Evolutionary conservation across 352 stramenopile genomes (phyloP).

Genomic region (Saprolegnia parasitica): DNA sequence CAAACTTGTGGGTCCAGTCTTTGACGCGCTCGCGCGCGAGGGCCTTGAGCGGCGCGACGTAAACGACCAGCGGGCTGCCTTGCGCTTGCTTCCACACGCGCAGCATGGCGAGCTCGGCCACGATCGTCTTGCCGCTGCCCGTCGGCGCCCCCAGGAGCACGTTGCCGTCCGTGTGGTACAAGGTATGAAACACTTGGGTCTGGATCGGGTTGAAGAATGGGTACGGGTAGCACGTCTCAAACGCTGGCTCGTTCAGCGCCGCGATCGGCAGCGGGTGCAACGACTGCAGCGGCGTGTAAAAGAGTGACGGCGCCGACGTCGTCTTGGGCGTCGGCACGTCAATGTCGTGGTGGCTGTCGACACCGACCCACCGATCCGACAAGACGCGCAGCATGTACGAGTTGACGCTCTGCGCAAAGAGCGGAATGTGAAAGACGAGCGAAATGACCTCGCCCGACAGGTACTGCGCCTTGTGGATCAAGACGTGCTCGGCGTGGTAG

Average conservation of each 20-base stretch:
- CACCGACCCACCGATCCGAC: conserved; percentile 96
- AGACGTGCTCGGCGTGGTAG: conserved; percentile 91
- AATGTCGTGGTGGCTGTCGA: conserved; percentile 80
- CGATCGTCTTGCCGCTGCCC: conserved; percentile 95
- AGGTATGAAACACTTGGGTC: conserved; percentile 96
- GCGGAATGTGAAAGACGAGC: conserved; percentile 94
- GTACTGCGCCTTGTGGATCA: conserved; percentile 66
- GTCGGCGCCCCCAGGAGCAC: conserved; percentile 96
- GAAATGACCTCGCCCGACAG: conserved; percentile 45
- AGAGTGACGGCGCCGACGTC: conserved; percentile 56
- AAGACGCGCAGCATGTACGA: conserved; percentile 95
- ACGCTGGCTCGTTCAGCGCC: conserved; percentile 89
- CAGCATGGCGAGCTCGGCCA: conserved; percentile 96
- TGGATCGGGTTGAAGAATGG: conserved; percentile 94
- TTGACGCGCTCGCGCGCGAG: conserved; percentile 94
- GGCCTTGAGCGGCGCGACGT: conserved; percentile 97
- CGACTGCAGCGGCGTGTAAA: conserved; percentile 88
- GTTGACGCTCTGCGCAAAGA: conserved; percentile 89
- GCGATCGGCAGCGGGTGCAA: conserved; percentile 92
- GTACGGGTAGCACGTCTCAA: conserved; percentile 89
- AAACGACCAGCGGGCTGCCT: conserved; percentile 83
- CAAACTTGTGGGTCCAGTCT: conserved; percentile 95
- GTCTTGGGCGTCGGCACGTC: conserved; percentile 31
- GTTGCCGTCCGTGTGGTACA: conserved; percentile 96
- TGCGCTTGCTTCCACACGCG: conserved; percentile 77